Base-by-base conservation (phyloP, 2,329 filamentous ascomycete genomes). In the Lasiodiplodia citricola region DNA sequence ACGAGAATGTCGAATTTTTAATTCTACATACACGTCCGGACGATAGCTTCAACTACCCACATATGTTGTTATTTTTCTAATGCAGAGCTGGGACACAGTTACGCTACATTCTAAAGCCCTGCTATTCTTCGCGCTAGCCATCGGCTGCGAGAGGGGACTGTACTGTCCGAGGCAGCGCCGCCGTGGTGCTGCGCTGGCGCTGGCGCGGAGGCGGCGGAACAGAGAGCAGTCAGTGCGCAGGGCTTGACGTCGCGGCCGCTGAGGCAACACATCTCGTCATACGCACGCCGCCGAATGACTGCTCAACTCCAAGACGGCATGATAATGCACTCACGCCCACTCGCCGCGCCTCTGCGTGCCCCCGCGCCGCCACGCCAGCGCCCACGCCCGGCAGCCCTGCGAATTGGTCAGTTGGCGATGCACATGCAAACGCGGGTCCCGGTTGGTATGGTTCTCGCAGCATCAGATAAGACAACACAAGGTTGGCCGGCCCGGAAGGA, bases 401-500 rank as follows among this genome's bases (percentile, higher is more conserved):
- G 21, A 50, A 13, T 18, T 37, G 58, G 31, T 21, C 55, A 38
- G 55, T 4, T 37, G 11, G 37, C 60, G 28, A 8, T n/a, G 58
- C 58, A 63, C 58, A 51, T 63, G 58, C 58, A 63, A 51, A 44
- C 10, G 5, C 38, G 35, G 55, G 25, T 47, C 18, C 44, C 25
- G 51, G 21, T 18, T 8, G 31, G 31, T 35, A 10, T 37, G 13
- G 28, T 41, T 18, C 25, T n/a, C 58, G 25, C 41, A 21, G 41
- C 23, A 38, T 52, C 44, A 38, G 60, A 63, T 63, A 50, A 63
- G 58, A 51, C 58, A 51, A 35, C 57, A 52, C 60, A 38, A 64
- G 60, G 60, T 64, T 64, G 4, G 28, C 47, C 60, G 44, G 44
- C 44, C 60, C 47, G 60, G 31, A 47, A 52, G 60, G 28, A 38